Percentiles rank a stretch among this genome's conserved stretches.
Evolutionary conservation across 371 early-diverging fungal species (phyloP).

Genomic region (Basidiobolus meristosporus): DNA sequence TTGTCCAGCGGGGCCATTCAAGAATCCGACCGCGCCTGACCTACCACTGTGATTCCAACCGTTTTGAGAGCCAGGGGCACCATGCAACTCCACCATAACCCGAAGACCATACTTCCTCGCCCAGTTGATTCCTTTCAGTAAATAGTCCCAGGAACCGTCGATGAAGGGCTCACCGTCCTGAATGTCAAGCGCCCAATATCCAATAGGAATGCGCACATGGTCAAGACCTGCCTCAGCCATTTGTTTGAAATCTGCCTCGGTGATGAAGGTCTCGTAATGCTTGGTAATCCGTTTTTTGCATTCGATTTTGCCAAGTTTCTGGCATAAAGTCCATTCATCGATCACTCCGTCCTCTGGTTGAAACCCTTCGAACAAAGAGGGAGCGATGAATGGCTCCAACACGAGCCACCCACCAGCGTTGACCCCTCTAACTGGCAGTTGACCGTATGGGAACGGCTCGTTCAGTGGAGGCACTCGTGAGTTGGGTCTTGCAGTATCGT

Average conservation of each 20-base stretch:
- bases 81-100: slow-evolving; percentile 55
- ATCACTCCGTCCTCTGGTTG: slow-evolving; percentile 9
- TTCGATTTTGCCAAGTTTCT: slow-evolving; percentile 28
- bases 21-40: slow-evolving; percentile 1
- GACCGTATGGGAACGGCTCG: slow-evolving; percentile 9
- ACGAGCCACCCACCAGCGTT: slow-evolving; percentile 43
- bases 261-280: slow-evolving; percentile 48
- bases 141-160: slow-evolving; percentile 22
- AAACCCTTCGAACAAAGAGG: slow-evolving; percentile 45
- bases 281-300: slow-evolving; percentile 19
- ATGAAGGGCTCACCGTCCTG: slow-evolving; percentile 32
- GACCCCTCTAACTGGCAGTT: slow-evolving; percentile 22
- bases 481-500: too few relatives aligned
- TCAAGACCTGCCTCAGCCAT: slow-evolving; percentile 42
- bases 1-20: slow-evolving; percentile 3
- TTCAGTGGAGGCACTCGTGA: too few relatives aligned
- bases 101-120: slow-evolving; percentile 42
- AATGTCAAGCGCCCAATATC: slow-evolving; percentile 48
- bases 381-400: slow-evolving; percentile 40
- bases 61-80: slow-evolving; percentile 54
- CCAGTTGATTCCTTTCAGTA: slow-evolving; percentile 37
- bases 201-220: slow-evolving; percentile 55
- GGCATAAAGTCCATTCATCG: slow-evolving; percentile 48
- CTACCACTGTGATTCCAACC: slow-evolving; percentile 21
- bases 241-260: slow-evolving; percentile 39